Evolutionary conservation across 2,329 filamentous ascomycete genomes (phyloP).

Genomic region (Penicillium janthinellum): DNA sequence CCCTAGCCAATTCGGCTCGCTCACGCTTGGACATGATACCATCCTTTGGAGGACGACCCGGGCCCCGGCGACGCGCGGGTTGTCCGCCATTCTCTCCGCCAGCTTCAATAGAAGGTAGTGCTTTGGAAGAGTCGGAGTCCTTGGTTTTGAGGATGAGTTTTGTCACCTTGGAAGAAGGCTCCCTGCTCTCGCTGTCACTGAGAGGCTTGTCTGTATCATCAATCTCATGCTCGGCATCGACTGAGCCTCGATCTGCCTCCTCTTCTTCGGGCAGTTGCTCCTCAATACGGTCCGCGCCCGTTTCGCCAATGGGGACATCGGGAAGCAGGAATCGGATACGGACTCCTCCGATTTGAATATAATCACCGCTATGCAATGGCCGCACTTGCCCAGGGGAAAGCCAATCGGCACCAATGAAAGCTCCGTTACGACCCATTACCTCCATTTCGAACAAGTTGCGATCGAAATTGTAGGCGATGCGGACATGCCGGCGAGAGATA

Average conservation of each 20-base stretch:
- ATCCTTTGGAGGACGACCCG: conserved; percentile 66
- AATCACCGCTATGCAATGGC: conserved; percentile 58
- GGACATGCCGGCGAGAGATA: conserved; percentile 64
- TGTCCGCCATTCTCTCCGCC: conserved; percentile 42
- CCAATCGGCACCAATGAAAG: conserved; percentile 57
- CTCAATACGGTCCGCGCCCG: conserved; percentile 50
- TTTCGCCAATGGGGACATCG: conserved; percentile 51
- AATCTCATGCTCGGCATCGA: conserved; percentile 48
- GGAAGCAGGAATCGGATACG: conserved; percentile 60
- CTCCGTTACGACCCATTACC: conserved; percentile 61
- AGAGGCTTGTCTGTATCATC: conserved; percentile 31
- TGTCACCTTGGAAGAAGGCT: conserved; percentile 31
- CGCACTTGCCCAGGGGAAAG: conserved; percentile 51
- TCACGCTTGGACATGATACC: conserved; percentile 69
- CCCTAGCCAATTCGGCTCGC: conserved; percentile 55
- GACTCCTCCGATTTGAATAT: conserved; percentile 62
- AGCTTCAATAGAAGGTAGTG: conserved; percentile 36
- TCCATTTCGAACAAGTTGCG: conserved; percentile 60
- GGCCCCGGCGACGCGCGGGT: conserved; percentile 52
- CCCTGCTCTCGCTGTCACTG: conserved; percentile 32
- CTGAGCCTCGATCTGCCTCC: conserved; percentile 32
- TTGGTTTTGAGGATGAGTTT: conserved; percentile 35
- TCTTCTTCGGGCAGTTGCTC: conserved; percentile 43
- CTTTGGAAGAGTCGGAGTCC: conserved; percentile 30
- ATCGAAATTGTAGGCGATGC: conserved; percentile 62